Evolutionary conservation across 805 yeast species (phyloP), one percentile per base, ranked within the genome.

Genomic region (Wickerhamiella kurtzmanii): DNA sequence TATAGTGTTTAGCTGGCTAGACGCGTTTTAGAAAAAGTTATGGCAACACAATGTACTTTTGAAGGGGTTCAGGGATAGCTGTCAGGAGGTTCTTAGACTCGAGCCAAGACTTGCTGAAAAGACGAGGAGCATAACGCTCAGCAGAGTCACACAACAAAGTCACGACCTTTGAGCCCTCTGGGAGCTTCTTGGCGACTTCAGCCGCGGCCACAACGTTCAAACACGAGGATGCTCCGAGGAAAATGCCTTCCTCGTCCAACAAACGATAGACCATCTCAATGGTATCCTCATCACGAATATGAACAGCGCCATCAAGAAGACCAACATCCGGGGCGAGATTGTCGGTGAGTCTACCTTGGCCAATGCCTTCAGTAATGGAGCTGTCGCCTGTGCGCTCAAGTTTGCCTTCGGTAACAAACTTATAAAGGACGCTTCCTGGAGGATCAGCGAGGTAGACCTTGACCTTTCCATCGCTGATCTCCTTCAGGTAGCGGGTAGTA

Each of bases 321-420:
- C 72, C 80, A 22, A 86, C 67, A 52, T 85, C 95, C 40, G 77
- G 82, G 16, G 70, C 70, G 63, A 88, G 71, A 63, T 88, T 88
- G 52, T 75, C 81, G 4, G 96, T 88, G 57, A 88, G 81, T 57
- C 96, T 74, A 42, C 95, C 95, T 66, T 88, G 96, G 22, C 96
- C 96, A 66, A 88, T 86, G 28, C 96, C 96, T 67, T 88, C 96
- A 22, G 96, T 88, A 64, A 88, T 86, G 0, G 94, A 82, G 2
- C 85, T 76, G 22, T 44, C 46, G 25, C 96, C 96, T 1, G 74
- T 71, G 57, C 87, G 75, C 39, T 77, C 85, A 60, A 79, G 68
- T 28, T 89, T 89, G 16, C 78, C 76, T 3, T 82, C 70, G 50
- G 76, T 78, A 50, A 88, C 77, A 60, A 80, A 86, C 8, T 86